Evolutionary conservation across 2,329 filamentous ascomycete species (phyloP).

Genomic region (Botrytis sinoallii): DNA sequence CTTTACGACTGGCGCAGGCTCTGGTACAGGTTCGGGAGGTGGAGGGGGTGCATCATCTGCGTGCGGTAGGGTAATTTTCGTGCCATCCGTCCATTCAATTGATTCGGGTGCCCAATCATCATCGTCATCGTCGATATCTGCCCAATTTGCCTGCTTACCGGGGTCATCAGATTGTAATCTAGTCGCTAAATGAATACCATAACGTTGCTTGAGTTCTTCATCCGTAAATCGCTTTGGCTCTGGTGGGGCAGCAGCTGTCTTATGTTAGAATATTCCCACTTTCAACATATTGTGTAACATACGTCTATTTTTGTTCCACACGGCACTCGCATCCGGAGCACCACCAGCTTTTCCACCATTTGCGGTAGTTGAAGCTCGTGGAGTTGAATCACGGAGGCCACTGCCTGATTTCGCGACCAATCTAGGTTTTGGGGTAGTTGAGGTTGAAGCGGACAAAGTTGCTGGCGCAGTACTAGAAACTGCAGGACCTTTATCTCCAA

Average conservation of each 20-base stretch:
- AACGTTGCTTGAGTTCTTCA: slow-evolving; percentile 79
- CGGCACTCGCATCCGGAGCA: slow-evolving; percentile 68
- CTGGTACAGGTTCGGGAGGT: slow-evolving; percentile 32
- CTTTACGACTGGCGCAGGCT: slow-evolving; percentile 29
- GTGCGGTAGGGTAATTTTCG: slow-evolving; percentile 71
- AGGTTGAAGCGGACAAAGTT: slow-evolving; percentile 41
- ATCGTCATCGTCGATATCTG: slow-evolving; percentile 84
- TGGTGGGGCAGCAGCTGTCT: slow-evolving; percentile 57
- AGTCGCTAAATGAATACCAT: slow-evolving; percentile 80
- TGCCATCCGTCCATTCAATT: slow-evolving; percentile 86
- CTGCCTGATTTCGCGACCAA: slow-evolving; percentile 73
- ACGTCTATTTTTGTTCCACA: slow-evolving; percentile 91
- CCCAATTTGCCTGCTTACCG: slow-evolving; percentile 79
- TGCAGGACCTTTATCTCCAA: slow-evolving; percentile 46
- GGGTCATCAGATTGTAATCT: slow-evolving; percentile 72
- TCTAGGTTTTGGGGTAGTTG: slow-evolving; percentile 61
- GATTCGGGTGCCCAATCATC: slow-evolving; percentile 84
- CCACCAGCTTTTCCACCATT: slow-evolving; percentile 58
- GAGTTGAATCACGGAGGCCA: slow-evolving; percentile 53
- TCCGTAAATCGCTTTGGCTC: slow-evolving; percentile 82
- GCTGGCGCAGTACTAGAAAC: slow-evolving; percentile 26
- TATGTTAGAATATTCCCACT: slow-evolving; percentile 28
- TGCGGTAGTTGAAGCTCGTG: slow-evolving; percentile 40
- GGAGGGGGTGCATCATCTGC: slow-evolving; percentile 48
- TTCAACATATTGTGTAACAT: slow-evolving; percentile 40